phyloP scores from a whole-genome alignment of 208 protist genomes.

The Leishmania gerbilli region DNA sequence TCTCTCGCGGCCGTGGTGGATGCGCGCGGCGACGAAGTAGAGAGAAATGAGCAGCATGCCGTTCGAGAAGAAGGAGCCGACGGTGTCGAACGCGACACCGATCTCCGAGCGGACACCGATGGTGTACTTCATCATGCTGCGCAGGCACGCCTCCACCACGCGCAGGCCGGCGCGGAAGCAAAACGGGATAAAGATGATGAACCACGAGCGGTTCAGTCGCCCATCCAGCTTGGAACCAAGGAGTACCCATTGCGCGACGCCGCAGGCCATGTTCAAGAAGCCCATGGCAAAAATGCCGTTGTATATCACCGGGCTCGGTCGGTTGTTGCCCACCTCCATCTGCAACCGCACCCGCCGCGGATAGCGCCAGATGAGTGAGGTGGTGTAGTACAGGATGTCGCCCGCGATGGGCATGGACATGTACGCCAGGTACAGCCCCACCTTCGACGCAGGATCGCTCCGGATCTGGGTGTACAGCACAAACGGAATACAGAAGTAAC shows the following conservation, averaged over 20 bases:
- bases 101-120: conserved; percentile 61
- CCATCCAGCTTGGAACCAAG: conserved; percentile 72
- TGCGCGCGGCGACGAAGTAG: conserved; percentile 80
- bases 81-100: conserved; percentile 78
- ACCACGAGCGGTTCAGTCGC: conserved; percentile 63
- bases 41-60: conserved; percentile 76
- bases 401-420: conserved; percentile 73
- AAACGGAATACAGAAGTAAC: conserved; percentile 72
- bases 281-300: conserved; percentile 79
- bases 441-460: conserved; percentile 25
- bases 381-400: conserved; percentile 80
- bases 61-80: conserved; percentile 86
- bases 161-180: conserved; percentile 58
- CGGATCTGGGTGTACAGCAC: conserved; percentile 41
- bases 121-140: conserved; percentile 72
- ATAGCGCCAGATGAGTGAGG: conserved; percentile 89
- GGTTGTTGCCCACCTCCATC: conserved; percentile 73
- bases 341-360: conserved; percentile 63
- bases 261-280: conserved; percentile 61
- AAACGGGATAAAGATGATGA: conserved; percentile 79
- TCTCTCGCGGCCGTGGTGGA: conserved; percentile 52
- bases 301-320: conserved; percentile 56
- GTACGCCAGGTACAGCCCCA: conserved; percentile 53
- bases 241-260: conserved; percentile 78
- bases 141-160: conserved; percentile 74